Evolutionary conservation across 192 early-diverging fungal genomes (phyloP).

Genomic region (Coemansia sp.): DNA sequence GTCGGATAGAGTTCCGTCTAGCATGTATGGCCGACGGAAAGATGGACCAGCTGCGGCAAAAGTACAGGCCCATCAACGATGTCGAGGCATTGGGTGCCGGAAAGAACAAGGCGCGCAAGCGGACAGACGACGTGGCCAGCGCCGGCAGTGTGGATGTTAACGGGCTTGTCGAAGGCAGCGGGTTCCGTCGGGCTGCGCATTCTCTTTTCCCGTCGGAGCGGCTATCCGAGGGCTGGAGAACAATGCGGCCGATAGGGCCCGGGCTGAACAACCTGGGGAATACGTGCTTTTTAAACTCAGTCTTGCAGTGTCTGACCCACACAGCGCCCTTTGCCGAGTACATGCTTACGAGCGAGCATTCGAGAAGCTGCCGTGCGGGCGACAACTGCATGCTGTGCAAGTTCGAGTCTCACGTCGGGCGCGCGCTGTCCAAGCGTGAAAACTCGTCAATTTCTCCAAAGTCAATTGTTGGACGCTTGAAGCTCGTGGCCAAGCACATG

Average conservation of each 20-base stretch:
- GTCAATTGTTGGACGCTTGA: slow-evolving; percentile 58
- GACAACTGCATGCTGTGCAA: slow-evolving; percentile 72
- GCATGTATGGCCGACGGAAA: slow-evolving; percentile 57
- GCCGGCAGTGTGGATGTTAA: slow-evolving; percentile 8
- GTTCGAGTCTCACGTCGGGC: slow-evolving; percentile 62
- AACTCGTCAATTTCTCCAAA: slow-evolving; percentile 59
- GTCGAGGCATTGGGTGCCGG: neutral
- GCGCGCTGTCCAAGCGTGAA: slow-evolving; percentile 50
- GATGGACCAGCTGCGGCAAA: slow-evolving; percentile 58
- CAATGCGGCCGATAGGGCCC: slow-evolving; percentile 57
- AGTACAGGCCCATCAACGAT: slow-evolving; percentile 61
- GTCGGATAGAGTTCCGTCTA: slow-evolving; percentile 61
- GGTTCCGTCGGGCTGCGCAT: slow-evolving; percentile 57
- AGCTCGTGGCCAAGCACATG: slow-evolving; percentile 73
- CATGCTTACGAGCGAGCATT: slow-evolving; percentile 59
- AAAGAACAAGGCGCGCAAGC: neutral
- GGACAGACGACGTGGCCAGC: neutral
- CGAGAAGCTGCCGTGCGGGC: slow-evolving; percentile 54
- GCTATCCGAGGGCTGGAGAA: slow-evolving; percentile 55
- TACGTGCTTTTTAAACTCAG: slow-evolving; percentile 78
- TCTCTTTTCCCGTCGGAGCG: slow-evolving; percentile 58
- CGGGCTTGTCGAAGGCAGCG: slow-evolving; percentile 55
- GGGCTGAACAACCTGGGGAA: slow-evolving; percentile 71
- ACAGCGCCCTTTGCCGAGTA: slow-evolving; percentile 69
- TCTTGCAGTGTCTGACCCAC: slow-evolving; percentile 73